Percentiles rank a stretch among this genome's conserved stretches.
These are phyloP conservation scores for Jatropha multifida DNA, from an alignment of 441 rosid species.

Conservation along the genomic window DNA sequence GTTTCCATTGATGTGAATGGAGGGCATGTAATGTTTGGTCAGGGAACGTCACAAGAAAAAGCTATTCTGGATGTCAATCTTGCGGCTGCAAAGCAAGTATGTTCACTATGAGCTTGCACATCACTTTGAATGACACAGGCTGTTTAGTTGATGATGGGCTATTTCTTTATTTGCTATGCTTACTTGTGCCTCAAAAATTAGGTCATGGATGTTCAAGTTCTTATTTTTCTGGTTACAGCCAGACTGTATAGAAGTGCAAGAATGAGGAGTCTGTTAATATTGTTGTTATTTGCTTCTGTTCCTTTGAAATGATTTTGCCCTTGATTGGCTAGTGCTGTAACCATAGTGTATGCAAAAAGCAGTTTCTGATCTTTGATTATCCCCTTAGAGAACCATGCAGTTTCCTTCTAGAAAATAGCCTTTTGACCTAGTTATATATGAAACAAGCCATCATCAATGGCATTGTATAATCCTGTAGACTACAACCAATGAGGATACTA, in stretches of 20 bases:
- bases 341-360: not conserved
- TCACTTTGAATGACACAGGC: conserved; percentile 13
- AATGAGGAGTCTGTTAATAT: not conserved
- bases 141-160: conserved; percentile 1
- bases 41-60: conserved; percentile 84
- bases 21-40: conserved; percentile 94
- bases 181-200: not conserved
- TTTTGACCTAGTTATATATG: not conserved
- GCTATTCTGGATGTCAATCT: conserved; percentile 93
- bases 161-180: not conserved
- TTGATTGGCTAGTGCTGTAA: not conserved
- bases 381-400: not conserved
- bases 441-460: not conserved
- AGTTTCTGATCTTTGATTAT: not conserved
- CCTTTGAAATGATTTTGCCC: not conserved
- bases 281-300: not conserved
- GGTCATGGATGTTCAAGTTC: not conserved
- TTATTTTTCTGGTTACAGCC: not conserved
- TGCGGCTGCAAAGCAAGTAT: conserved; percentile 89
- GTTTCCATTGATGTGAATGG: conserved; percentile 99
- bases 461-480: not conserved
- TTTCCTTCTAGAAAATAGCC: not conserved
- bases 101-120: conserved; percentile 22
- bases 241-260: not conserved
- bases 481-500: not conserved